Base-by-base conservation (phyloP, 345 rosid genomes). In the Turnera subulata region DNA sequence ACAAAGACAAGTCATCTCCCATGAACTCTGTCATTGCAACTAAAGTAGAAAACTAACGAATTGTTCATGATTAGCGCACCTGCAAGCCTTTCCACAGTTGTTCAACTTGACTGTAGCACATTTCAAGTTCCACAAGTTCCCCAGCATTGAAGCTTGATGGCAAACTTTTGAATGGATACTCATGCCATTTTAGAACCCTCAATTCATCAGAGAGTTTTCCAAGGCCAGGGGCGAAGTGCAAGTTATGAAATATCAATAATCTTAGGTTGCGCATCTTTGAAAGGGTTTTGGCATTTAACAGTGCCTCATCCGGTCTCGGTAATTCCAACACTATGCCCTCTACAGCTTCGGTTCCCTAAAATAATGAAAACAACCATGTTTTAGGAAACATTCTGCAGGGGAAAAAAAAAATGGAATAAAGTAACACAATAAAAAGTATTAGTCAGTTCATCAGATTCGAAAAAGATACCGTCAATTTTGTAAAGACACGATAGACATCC, bases 271-370 rank as follows among this genome's bases (percentile, higher is more conserved):
- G 53, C 70, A 73, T 66, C 42, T 63, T 62, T 26, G 46, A 35
- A 42, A 77, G 66, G 3, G 70, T 62, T 46, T 58, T 60, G 7
- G 67, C 63, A 44, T 53, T 69, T 12, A 55, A 59, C 26, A 58
- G 56, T 11, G 66, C 52, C 57, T 55, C 70, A 47, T 55, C 61
- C 1, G 38, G 15, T 55, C 43, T 55, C 1, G 64, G 19, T 45
- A 63, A 20, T 21, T 66, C 61, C n/a, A 64, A 49, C 23, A 58
- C 29, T 29, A 69, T 62, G 11, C 65, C 81, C 66, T 69, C 73
- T 6, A 73, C 45, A 38, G 52, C 61, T 19, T 69, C 57, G 12
- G 73, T 73, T 51, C 69, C 81, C 80, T 76, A 20, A 15, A 17
- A 2, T 2, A 18, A 10, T 20, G 21, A 51, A 51, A 51, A 29